Conservation (phyloP, 345 rosid species). For the Punica granatum region DNA sequence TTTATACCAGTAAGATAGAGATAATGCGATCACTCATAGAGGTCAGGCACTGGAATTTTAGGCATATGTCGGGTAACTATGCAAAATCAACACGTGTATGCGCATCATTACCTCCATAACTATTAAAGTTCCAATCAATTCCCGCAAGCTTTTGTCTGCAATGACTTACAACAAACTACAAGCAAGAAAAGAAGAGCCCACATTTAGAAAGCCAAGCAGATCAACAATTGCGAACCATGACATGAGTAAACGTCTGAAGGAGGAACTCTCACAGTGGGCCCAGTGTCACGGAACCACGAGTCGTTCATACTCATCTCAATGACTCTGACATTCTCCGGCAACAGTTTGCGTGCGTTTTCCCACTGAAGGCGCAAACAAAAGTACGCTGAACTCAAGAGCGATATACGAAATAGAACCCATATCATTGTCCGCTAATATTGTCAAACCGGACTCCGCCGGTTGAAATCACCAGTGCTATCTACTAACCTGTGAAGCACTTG, state of each 20-base stretch:
- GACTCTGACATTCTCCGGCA: constrained; percentile 71
- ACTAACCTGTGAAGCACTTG: constrained; percentile 73
- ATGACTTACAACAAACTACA: constrained; percentile 55
- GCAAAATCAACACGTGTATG: not conserved
- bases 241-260: not conserved
- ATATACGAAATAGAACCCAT: not conserved
- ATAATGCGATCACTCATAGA: not conserved
- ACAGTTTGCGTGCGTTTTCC: constrained; percentile 66
- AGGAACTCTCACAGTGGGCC: constrained; percentile 74
- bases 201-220: not conserved
- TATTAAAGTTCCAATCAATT: constrained; percentile 82
- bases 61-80: not conserved
- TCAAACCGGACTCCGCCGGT: not conserved
- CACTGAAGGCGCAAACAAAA: constrained; percentile 37
- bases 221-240: not conserved
- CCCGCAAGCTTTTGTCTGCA: constrained; percentile 57
- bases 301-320: constrained; percentile 92
- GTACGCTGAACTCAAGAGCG: not conserved
- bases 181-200: constrained; percentile 3
- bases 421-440: not conserved
- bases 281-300: constrained; percentile 94
- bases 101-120: constrained; percentile 69
- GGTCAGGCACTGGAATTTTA: not conserved
- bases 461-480: not conserved
- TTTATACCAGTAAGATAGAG: not conserved